Evolutionary conservation across 2,329 filamentous ascomycete species (phyloP).

Genomic region (Scedosporium minutisporum): DNA sequence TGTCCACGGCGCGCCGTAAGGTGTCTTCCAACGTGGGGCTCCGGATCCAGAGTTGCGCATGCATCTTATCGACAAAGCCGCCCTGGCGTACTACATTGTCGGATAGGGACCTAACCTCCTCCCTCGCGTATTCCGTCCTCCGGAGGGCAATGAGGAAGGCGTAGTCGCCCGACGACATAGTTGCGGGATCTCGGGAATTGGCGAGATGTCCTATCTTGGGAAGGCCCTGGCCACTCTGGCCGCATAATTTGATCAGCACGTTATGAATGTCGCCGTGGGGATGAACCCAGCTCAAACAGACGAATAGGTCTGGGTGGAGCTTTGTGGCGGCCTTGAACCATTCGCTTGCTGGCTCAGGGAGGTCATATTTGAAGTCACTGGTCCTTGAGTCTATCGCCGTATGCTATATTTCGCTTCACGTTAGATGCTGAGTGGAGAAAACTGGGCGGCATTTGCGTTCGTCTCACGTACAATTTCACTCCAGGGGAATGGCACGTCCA

Average conservation of each 20-base stretch:
- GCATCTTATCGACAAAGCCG: conserved; percentile 31
- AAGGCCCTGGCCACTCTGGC: neutral
- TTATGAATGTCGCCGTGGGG: neutral
- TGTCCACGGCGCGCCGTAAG: conserved; percentile 20
- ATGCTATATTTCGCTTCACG: neutral
- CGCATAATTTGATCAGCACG: neutral
- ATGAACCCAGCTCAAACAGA: too few species aligned
- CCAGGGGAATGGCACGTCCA: neutral
- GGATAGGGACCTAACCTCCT: neutral
- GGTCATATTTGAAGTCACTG: neutral
- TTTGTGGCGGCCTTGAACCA: neutral
- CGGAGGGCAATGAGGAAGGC: neutral
- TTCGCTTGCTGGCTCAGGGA: neutral
- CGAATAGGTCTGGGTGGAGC: neutral
- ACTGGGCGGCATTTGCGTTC: neutral
- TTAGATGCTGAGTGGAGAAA: neutral
- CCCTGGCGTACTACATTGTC: conserved; percentile 26
- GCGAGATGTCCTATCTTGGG: neutral
- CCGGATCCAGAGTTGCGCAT: conserved; percentile 26
- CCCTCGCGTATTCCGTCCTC: neutral
- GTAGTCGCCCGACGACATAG: neutral
- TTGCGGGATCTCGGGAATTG: neutral
- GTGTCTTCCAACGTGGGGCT: conserved; percentile 24
- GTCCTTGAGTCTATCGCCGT: neutral
- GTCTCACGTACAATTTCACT: neutral